Base-by-base conservation (phyloP, 2,329 filamentous ascomycete genomes). In the Hypomyces perniciosus region DNA sequence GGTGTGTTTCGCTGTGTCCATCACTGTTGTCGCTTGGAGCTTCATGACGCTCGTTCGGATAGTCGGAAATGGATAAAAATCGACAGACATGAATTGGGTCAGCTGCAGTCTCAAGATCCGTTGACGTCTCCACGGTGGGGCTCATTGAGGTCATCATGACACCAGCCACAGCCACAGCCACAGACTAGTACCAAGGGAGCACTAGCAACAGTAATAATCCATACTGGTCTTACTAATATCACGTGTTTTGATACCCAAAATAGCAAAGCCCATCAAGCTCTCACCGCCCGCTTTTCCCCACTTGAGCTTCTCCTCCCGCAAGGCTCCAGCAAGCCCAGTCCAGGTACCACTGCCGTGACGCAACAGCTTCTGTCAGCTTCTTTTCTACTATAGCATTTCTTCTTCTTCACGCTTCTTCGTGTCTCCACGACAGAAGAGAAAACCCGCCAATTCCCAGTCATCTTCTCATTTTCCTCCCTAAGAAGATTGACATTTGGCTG, bases 291-390 rank as follows among this genome's bases (percentile, higher is more conserved):
- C 35, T 20, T 20, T 38, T 38, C 35, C 35, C 35, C 35, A 38
- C 35, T 20, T n/a, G n/a, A 38, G 35, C 35, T 38, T 8, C 7
- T n/a, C 35, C 35, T 38, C 20, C 20, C 13, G 37, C 37, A n/a
- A 39, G 13, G 37, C 37, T 20, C 10, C n/a, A 5, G 33, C 33
- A 8, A 20, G 20, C 20, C 20, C 20, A 20, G 20, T 20, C 56
- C 60, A 67, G 65, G 65, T 67, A 67, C 63, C 64, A 65, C 50
- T 58, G 48, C 35, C 56, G 59, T 66, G 64, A 66, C 64, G 64
- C 63, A 62, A 48, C 58, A 43, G 43, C 35, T 39, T 54, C 50
- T 48, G 56, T 42, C 44, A 51, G 46, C 28, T 55, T 50, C 48
- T 44, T 12, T 64, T 64, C 12, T 13, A 8, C 41, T 40, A 29